Conservation (phyloP, 2,329 filamentous ascomycete genomes). For the Penicillium sp. region DNA sequence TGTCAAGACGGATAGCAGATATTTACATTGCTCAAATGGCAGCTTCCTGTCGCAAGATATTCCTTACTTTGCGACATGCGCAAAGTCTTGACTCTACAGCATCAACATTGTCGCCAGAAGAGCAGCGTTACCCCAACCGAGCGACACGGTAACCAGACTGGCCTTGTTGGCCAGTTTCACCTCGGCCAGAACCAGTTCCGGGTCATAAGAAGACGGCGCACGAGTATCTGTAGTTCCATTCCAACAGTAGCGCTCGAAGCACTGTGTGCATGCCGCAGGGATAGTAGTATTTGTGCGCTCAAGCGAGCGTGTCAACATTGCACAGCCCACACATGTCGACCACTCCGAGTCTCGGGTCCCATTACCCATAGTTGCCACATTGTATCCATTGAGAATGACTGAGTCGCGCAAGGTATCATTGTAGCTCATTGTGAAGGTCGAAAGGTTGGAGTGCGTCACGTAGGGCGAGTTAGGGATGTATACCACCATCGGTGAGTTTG, state of each 20-base stretch:
- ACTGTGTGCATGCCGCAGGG: constrained; percentile 69
- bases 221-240: constrained; percentile 63
- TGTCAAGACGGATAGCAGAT: too few relatives aligned
- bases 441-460: constrained; percentile 71
- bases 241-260: constrained; percentile 86
- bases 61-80: neutral
- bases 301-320: constrained; percentile 73
- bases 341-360: constrained; percentile 70
- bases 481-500: constrained; percentile 65
- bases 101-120: neutral
- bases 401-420: constrained; percentile 65
- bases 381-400: constrained; percentile 84
- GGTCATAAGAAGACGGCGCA: constrained; percentile 43
- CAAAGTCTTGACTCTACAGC: neutral
- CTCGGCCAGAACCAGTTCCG: constrained; percentile 19
- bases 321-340: constrained; percentile 81
- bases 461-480: constrained; percentile 90
- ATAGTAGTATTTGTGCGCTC: constrained; percentile 66
- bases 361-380: constrained; percentile 79
- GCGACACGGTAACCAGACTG: neutral
- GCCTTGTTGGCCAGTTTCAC: neutral
- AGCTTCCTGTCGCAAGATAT: too few relatives aligned
- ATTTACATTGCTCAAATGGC: too few relatives aligned
- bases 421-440: constrained; percentile 71
- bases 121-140: neutral